phyloP scores from a whole-genome alignment of 257 asterid genomes.

The Capsicum pubescens region DNA sequence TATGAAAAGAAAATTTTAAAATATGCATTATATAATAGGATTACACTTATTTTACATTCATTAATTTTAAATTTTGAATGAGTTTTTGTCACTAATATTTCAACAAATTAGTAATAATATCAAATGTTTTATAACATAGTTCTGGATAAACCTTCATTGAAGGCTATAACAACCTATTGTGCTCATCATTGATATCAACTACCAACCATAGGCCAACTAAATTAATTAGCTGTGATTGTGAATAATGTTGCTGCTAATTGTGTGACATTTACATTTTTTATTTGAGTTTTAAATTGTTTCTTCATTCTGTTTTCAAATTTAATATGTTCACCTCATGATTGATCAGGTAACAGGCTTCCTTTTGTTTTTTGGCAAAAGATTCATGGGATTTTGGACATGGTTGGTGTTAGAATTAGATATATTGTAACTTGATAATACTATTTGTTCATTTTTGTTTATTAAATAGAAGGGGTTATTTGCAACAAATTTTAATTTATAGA shows the following conservation, averaged over 20 bases:
- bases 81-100: not conserved
- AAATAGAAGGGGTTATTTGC: not conserved
- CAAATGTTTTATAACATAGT: not conserved
- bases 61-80: not conserved
- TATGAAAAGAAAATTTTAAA: too few species aligned
- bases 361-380: not conserved
- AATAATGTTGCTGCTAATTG: too few species aligned
- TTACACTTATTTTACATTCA: not conserved
- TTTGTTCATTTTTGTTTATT: not conserved
- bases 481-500: too few species aligned
- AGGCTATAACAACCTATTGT: not conserved
- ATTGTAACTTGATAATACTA: not conserved
- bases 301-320: not conserved
- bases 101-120: not conserved
- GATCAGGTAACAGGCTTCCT: not conserved
- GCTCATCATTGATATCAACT: conserved; percentile 4
- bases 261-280: not conserved
- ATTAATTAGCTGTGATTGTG: not conserved
- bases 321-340: not conserved
- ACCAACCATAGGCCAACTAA: not conserved
- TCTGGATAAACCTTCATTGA: not conserved
- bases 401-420: not conserved
- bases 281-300: conserved; percentile 17
- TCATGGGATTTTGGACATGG: not conserved
- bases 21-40: not conserved